Percentiles rank a stretch among this genome's conserved stretches.
Conservation (phyloP, 208 protist species). For the Phytomonas serpens region DNA sequence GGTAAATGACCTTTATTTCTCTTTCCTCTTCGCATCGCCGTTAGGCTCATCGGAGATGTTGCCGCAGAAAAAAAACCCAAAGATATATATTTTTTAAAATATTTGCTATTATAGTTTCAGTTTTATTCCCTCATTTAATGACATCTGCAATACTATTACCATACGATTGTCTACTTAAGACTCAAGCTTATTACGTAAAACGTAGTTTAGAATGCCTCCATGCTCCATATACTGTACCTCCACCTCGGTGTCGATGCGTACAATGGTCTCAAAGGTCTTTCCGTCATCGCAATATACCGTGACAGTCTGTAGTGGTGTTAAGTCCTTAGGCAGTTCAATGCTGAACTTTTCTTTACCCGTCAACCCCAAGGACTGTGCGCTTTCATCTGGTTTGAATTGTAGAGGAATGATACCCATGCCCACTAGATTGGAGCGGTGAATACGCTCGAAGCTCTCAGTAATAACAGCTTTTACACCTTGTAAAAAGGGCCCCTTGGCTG, state of each 20-base stretch:
- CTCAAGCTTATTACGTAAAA: conserved; percentile 60
- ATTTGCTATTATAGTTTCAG: neutral
- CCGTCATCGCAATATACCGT: conserved; percentile 80
- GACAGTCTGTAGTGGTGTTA: conserved; percentile 81
- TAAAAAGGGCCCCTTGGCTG: conserved; percentile 93
- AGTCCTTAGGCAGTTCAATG: conserved; percentile 77
- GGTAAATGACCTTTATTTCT: neutral
- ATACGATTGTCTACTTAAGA: conserved; percentile 9
- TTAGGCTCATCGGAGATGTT: neutral
- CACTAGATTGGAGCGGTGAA: conserved; percentile 95
- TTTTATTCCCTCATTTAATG: neutral
- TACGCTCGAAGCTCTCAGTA: conserved; percentile 92
- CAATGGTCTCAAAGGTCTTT: conserved; percentile 75
- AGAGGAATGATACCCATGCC: conserved; percentile 95
- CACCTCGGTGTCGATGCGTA: conserved; percentile 93
- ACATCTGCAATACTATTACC: conserved; percentile 8
- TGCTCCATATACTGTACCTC: conserved; percentile 93
- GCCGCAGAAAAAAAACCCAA: neutral
- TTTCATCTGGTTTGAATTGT: conserved; percentile 89
- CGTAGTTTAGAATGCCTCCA: conserved; percentile 93
- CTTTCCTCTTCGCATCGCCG: neutral
- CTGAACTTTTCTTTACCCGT: conserved; percentile 90
- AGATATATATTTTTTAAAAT: neutral
- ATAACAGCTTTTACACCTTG: conserved; percentile 92
- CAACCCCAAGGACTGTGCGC: conserved; percentile 76